Evolutionary conservation across 495 filamentous ascomycete species (phyloP).

Genomic region (Gamarada debralockiae): DNA sequence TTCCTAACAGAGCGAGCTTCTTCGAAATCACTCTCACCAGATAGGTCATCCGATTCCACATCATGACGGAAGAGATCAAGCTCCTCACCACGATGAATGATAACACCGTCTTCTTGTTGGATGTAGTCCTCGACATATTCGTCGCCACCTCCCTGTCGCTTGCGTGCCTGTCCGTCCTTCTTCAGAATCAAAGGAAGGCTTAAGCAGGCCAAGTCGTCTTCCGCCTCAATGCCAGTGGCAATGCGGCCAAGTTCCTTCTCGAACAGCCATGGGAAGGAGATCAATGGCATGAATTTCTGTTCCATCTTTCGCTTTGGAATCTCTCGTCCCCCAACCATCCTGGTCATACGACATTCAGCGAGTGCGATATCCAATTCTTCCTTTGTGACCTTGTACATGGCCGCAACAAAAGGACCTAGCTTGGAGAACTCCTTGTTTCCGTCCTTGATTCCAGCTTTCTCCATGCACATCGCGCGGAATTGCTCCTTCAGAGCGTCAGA

Average conservation of each 20-base stretch:
- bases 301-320: constrained; percentile 32
- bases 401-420: constrained; percentile 70
- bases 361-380: constrained; percentile 59
- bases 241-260: constrained; percentile 67
- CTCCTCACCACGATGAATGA: constrained; percentile 33
- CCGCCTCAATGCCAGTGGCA: constrained; percentile 38
- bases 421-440: constrained; percentile 40
- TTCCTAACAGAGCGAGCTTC: background rate
- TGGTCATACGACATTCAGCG: constrained; percentile 33
- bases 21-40: constrained; percentile 4
- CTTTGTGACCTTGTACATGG: constrained; percentile 82
- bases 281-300: constrained; percentile 63
- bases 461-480: constrained; percentile 60
- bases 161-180: constrained; percentile 1
- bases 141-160: constrained; percentile 1
- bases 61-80: constrained; percentile 30
- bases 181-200: constrained; percentile 5
- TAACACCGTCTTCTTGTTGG: constrained; percentile 28
- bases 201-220: constrained; percentile 14
- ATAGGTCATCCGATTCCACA: constrained; percentile 7
- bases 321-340: constrained; percentile 32
- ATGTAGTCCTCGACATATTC: constrained; percentile 23
- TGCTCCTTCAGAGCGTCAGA: constrained; percentile 57
- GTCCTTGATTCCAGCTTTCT: constrained; percentile 53
- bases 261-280: constrained; percentile 95